phyloP scores from a whole-genome alignment of 768 basidiomycete species.

The Pulveroboletus ravenelii region DNA sequence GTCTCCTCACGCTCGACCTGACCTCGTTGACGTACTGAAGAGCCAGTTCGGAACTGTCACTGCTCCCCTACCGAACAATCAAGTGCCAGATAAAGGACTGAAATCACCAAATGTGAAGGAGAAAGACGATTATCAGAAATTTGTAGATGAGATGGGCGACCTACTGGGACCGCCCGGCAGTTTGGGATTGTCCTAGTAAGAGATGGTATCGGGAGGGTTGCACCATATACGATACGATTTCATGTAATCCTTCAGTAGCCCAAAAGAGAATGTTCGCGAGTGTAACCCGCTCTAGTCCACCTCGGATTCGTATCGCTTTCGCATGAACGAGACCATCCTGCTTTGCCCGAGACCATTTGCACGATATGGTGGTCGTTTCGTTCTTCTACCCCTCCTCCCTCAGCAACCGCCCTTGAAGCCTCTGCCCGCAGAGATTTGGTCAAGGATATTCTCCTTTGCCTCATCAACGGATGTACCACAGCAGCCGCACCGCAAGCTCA shows the following conservation, averaged over 20 bases:
- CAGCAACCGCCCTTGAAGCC: constrained; percentile 44
- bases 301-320: not conserved
- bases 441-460: constrained; percentile 47
- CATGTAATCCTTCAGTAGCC: not conserved
- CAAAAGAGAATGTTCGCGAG: not conserved
- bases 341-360: constrained; percentile 68
- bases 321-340: constrained; percentile 42
- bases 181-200: constrained; percentile 8
- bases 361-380: constrained; percentile 49
- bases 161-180: constrained; percentile 38
- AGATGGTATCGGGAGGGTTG: not conserved
- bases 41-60: constrained; percentile 49
- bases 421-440: constrained; percentile 71
- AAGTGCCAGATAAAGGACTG: constrained; percentile 13
- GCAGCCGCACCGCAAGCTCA: constrained; percentile 4
- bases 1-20: constrained; percentile 47
- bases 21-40: constrained; percentile 59
- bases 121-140: constrained; percentile 72
- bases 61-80: constrained; percentile 19
- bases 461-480: constrained; percentile 14
- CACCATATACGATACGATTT: not conserved
- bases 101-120: constrained; percentile 33
- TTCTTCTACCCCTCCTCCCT: constrained; percentile 68
- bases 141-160: constrained; percentile 72
- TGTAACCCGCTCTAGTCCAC: not conserved